Conservation (phyloP, 2,329 filamentous ascomycete genomes). For the Diaporthe batatas region DNA sequence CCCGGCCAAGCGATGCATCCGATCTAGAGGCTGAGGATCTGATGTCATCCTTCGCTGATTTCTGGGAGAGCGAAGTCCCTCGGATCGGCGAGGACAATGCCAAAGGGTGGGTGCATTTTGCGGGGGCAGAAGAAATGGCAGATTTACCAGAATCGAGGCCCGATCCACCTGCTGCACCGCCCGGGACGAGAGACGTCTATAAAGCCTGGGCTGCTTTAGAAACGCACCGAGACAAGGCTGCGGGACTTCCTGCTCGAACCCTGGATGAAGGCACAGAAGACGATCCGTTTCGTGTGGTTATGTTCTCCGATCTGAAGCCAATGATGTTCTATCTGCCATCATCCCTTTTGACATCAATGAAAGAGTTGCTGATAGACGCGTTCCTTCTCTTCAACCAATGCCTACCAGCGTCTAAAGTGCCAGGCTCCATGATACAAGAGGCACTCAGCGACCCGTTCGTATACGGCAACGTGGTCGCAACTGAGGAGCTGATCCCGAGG, state of each 20-base stretch:
- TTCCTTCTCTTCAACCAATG: constrained; percentile 78
- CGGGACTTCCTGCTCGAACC: constrained; percentile 77
- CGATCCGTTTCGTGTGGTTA: constrained; percentile 85
- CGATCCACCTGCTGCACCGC: constrained; percentile 43
- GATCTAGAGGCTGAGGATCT: constrained; percentile 11
- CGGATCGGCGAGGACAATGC: constrained; percentile 82
- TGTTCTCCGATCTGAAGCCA: constrained; percentile 81
- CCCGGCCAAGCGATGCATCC: constrained; percentile 59
- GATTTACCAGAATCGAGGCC: constrained; percentile 58
- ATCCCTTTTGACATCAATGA: constrained; percentile 51
- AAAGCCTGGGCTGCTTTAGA: constrained; percentile 70
- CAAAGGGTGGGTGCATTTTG: constrained; percentile 76
- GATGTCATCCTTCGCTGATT: constrained; percentile 71
- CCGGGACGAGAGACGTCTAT: constrained; percentile 59
- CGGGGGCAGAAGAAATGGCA: constrained; percentile 51
- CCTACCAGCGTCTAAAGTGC: constrained; percentile 60
- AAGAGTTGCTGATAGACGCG: constrained; percentile 71
- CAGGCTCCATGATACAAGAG: constrained; percentile 47
- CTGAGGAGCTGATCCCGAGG: neutral
- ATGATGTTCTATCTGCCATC: constrained; percentile 69
- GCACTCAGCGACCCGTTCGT: constrained; percentile 68
- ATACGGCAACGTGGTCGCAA: constrained; percentile 51
- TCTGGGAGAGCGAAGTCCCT: constrained; percentile 88
- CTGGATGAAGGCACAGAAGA: constrained; percentile 81
- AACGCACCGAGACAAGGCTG: constrained; percentile 57